Evolutionary conservation across 495 filamentous ascomycete species (phyloP).

Genomic region (Apodospora peruviana): DNA sequence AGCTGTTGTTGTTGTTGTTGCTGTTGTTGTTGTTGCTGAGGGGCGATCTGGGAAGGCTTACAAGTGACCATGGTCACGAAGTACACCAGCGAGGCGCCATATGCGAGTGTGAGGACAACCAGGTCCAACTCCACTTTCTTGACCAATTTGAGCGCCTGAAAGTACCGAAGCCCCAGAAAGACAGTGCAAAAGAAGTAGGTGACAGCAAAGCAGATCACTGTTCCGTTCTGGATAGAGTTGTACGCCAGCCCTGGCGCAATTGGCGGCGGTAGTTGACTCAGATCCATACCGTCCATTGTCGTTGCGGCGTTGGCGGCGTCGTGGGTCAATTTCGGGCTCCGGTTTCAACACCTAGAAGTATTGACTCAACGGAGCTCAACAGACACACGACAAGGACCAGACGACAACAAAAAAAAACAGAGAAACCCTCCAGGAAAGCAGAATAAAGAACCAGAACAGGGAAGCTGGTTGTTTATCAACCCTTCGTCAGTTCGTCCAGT

Average conservation of each 20-base stretch:
- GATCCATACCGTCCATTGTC: too few relatives aligned
- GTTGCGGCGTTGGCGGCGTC: too few relatives aligned
- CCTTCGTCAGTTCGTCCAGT: too few relatives aligned
- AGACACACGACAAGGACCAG: too few relatives aligned
- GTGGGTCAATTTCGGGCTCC: too few relatives aligned
- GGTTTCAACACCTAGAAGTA: too few relatives aligned
- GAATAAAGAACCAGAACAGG: too few relatives aligned
- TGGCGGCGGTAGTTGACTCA: neutral
- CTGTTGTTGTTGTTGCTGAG: neutral
- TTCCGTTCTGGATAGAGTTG: conserved; percentile 7
- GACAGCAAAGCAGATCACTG: conserved; percentile 3
- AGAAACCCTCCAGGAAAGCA: too few relatives aligned
- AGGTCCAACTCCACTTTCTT: conserved; percentile 9
- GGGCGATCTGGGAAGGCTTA: neutral
- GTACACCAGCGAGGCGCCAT: conserved; percentile 5
- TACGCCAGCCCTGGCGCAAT: neutral
- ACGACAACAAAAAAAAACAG: too few relatives aligned
- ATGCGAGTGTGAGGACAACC: conserved; percentile 8
- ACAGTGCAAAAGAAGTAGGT: conserved; percentile 10
- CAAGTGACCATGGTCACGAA: conserved; percentile 4
- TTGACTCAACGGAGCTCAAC: too few relatives aligned
- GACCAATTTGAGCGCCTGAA: conserved; percentile 6
- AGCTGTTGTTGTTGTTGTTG: neutral
- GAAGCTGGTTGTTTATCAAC: too few relatives aligned
- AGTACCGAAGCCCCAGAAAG: conserved; percentile 8